phyloP scores from a whole-genome alignment of 2,329 filamentous ascomycete species.

The Penicillium sumatraense region DNA sequence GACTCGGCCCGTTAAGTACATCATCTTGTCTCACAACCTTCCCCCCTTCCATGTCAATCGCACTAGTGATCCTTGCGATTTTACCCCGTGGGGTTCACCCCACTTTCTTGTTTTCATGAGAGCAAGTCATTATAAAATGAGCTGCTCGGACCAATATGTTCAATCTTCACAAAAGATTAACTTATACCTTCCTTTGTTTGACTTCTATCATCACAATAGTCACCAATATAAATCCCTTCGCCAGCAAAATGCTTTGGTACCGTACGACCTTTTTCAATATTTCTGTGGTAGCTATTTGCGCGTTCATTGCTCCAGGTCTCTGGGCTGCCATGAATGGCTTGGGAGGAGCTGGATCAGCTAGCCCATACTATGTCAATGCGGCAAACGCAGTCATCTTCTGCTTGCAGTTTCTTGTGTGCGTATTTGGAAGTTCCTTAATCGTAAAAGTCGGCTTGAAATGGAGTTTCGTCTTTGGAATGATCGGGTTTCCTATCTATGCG shows the following conservation, averaged over 20 bases:
- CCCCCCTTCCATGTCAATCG: too few relatives aligned
- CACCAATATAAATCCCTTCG: too few relatives aligned
- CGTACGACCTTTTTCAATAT: conserved; percentile 7
- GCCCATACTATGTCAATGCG: conserved; percentile 8
- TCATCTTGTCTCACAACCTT: too few relatives aligned
- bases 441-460: conserved; percentile 5
- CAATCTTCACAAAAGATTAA: too few relatives aligned
- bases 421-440: conserved; percentile 2
- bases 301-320: conserved; percentile 12
- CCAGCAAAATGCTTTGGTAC: conserved; percentile 5
- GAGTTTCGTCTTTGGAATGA: conserved; percentile 1
- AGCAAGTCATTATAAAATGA: too few relatives aligned
- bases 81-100: too few relatives aligned
- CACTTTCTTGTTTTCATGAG: too few relatives aligned
- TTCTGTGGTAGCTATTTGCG: conserved; percentile 4
- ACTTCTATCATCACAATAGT: too few relatives aligned
- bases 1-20: too few relatives aligned
- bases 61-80: too few relatives aligned
- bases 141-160: too few relatives aligned
- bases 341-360: conserved; percentile 3
- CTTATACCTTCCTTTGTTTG: too few relatives aligned
- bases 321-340: conserved; percentile 12
- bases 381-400: conserved; percentile 9
- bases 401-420: conserved; percentile 4
- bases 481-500: conserved; percentile 7